Evolutionary conservation across 73 alveolate species (phyloP).

Genomic region (Symbiodinium pilosum): DNA sequence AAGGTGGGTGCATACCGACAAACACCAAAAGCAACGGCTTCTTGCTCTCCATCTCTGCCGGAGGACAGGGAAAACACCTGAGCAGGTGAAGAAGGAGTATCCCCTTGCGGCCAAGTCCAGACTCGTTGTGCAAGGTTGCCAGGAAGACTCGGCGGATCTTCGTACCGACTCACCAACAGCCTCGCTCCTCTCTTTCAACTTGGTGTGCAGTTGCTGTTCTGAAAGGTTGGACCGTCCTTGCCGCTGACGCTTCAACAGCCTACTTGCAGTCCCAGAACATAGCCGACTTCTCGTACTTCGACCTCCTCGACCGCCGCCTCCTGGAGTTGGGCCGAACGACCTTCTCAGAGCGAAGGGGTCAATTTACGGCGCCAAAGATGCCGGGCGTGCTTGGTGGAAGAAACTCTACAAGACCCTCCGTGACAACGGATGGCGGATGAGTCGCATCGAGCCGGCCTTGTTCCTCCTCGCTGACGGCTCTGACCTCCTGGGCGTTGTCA

Average conservation of each 20-base stretch:
- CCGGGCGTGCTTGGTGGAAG: slow-evolving; percentile 54
- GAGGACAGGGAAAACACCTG: background rate
- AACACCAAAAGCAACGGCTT: background rate
- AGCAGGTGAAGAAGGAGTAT: background rate
- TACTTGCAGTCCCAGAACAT: slow-evolving; percentile 29
- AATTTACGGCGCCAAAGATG: slow-evolving; percentile 59
- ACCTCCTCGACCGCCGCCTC: slow-evolving; percentile 38
- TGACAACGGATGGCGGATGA: background rate
- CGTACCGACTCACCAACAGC: slow-evolving; percentile 35
- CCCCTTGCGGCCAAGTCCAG: slow-evolving; percentile 15
- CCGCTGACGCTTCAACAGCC: slow-evolving; percentile 16
- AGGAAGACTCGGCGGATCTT: background rate
- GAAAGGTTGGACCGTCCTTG: background rate
- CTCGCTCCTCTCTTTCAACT: background rate
- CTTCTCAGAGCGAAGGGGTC: slow-evolving; percentile 41
- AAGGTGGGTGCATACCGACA: slow-evolving; percentile 21
- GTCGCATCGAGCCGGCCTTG: background rate
- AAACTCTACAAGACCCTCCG: background rate
- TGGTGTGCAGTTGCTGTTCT: background rate
- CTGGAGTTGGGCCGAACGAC: background rate
- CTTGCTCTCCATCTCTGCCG: background rate
- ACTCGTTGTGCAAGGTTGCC: slow-evolving; percentile 17
- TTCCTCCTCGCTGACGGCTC: background rate
- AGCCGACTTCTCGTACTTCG: background rate
- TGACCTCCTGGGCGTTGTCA: background rate